These are phyloP conservation scores for Dryas octopetala DNA, from an alignment of 306 rosid genomes.

Conservation along the genomic window DNA sequence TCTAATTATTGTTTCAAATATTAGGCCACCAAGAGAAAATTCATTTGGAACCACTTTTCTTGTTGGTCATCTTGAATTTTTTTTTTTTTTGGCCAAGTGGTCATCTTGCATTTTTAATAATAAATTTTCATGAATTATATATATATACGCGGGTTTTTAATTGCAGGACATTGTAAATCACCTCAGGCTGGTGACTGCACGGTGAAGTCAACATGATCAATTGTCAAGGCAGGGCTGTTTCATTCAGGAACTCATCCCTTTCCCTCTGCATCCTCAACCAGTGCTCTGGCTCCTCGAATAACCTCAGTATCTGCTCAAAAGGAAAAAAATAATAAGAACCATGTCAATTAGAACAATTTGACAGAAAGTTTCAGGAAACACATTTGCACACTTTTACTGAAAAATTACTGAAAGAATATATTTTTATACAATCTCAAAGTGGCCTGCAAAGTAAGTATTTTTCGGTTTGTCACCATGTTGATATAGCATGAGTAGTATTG, in stretches of 20 bases:
- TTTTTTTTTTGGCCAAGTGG: neutral
- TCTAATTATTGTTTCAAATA: conserved; percentile 1
- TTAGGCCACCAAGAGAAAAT: neutral
- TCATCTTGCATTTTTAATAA: neutral
- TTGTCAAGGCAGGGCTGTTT: conserved; percentile 21
- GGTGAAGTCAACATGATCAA: neutral
- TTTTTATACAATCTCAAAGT: neutral
- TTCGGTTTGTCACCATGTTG: neutral
- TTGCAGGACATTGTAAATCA: neutral
- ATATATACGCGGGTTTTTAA: neutral
- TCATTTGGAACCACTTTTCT: neutral
- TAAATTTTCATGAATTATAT: neutral
- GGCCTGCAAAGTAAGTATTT: neutral
- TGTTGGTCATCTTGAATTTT: neutral
- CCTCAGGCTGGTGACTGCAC: neutral
- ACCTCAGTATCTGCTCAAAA: conserved; percentile 37
- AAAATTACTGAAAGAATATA: neutral
- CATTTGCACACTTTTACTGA: neutral
- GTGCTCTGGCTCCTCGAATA: conserved; percentile 43
- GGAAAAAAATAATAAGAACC: neutral
- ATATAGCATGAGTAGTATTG: neutral
- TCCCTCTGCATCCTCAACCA: conserved; percentile 40
- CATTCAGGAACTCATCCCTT: conserved; percentile 34
- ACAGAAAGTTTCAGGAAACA: neutral
- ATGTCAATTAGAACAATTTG: neutral